A percentile compares a stretch with the other conserved stretches of the same genome.
These are phyloP conservation scores for Metarhizium guizhouense DNA, from an alignment of 2,329 filamentous ascomycete species.

Conservation along the genomic window DNA sequence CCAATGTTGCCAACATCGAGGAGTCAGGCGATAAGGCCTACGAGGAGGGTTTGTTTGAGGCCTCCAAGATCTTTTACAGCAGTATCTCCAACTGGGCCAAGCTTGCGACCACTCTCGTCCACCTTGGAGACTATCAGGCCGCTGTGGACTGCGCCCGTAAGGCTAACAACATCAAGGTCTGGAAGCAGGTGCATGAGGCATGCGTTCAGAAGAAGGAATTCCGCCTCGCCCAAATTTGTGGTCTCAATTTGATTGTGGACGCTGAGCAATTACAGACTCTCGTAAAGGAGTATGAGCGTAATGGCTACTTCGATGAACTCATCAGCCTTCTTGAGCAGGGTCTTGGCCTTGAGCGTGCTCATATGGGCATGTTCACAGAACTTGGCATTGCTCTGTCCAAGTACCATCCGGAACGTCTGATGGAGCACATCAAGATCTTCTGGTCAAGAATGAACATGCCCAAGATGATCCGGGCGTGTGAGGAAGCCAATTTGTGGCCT, in stretches of 20 bases:
- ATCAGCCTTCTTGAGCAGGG: slow-evolving; percentile 91
- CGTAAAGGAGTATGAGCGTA: slow-evolving; percentile 92
- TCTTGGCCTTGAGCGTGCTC: slow-evolving; percentile 80
- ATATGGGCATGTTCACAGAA: slow-evolving; percentile 97
- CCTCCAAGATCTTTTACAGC: slow-evolving; percentile 96
- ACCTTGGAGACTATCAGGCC: slow-evolving; percentile 92
- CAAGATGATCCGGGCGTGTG: slow-evolving; percentile 88
- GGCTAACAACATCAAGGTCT: slow-evolving; percentile 98
- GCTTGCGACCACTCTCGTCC: slow-evolving; percentile 93
- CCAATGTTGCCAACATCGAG: slow-evolving; percentile 93
- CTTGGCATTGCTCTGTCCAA: slow-evolving; percentile 86
- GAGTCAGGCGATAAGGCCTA: slow-evolving; percentile 98
- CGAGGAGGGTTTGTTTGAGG: slow-evolving; percentile 86
- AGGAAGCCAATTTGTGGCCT: slow-evolving; percentile 93
- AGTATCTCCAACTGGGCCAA: slow-evolving; percentile 99
- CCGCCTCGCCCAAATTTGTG: slow-evolving; percentile 95
- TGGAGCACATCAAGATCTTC: slow-evolving; percentile 98
- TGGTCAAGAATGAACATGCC: slow-evolving; percentile 97
- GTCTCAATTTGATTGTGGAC: slow-evolving; percentile 95
- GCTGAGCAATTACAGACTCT: slow-evolving; percentile 89
- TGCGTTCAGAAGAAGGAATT: slow-evolving; percentile 98
- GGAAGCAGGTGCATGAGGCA: slow-evolving; percentile 96
- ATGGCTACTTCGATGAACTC: slow-evolving; percentile 97
- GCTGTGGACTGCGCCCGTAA: slow-evolving; percentile 97
- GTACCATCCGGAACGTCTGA: slow-evolving; percentile 90